These are phyloP conservation scores for Kwoniella europaea DNA, from an alignment of 768 basidiomycete genomes.

Conservation along the genomic window DNA sequence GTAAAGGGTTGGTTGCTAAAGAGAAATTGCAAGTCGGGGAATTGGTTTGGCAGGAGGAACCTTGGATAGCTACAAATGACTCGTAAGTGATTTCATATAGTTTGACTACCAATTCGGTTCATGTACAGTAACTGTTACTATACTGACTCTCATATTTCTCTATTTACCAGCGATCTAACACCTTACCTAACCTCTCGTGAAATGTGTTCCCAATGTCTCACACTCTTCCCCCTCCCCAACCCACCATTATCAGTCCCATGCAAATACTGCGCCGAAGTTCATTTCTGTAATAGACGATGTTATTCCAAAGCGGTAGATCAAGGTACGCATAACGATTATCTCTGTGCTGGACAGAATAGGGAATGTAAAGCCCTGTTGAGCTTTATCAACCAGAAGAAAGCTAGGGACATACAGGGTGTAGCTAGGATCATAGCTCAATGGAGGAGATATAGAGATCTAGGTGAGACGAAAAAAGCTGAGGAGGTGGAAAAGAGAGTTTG, in stretches of 20 bases:
- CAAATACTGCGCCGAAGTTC: slow-evolving; percentile 63
- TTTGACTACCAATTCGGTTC: too few relatives aligned
- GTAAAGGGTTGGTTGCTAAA: slow-evolving; percentile 80
- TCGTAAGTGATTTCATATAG: too few relatives aligned
- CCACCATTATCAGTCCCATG: slow-evolving; percentile 65
- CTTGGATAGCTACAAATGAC: slow-evolving; percentile 52
- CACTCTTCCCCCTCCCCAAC: slow-evolving; percentile 63
- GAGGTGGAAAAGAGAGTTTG: slow-evolving; percentile 62
- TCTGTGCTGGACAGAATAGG: slow-evolving; percentile 78
- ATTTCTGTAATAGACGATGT: slow-evolving; percentile 83
- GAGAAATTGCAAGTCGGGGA: slow-evolving; percentile 73
- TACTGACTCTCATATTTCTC: too few relatives aligned
- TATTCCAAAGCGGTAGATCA: slow-evolving; percentile 64
- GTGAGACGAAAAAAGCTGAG: slow-evolving; percentile 62
- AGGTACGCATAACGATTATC: slow-evolving; percentile 68
- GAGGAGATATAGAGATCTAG: slow-evolving; percentile 65
- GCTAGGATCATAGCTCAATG: slow-evolving; percentile 70
- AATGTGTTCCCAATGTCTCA: slow-evolving; percentile 77
- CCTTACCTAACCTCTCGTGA: slow-evolving; percentile 67
- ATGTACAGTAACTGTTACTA: too few relatives aligned
- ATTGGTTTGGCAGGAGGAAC: slow-evolving; percentile 75
- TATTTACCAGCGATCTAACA: slow-evolving; percentile 72
- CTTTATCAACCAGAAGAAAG: slow-evolving; percentile 67
- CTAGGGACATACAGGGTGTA: slow-evolving; percentile 79
- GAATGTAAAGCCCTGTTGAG: slow-evolving; percentile 67